Percentiles rank a stretch among this genome's conserved stretches.
These are phyloP conservation scores for Apiospora arundinis DNA, from an alignment of 2,329 filamentous ascomycete species.

Conservation along the genomic window DNA sequence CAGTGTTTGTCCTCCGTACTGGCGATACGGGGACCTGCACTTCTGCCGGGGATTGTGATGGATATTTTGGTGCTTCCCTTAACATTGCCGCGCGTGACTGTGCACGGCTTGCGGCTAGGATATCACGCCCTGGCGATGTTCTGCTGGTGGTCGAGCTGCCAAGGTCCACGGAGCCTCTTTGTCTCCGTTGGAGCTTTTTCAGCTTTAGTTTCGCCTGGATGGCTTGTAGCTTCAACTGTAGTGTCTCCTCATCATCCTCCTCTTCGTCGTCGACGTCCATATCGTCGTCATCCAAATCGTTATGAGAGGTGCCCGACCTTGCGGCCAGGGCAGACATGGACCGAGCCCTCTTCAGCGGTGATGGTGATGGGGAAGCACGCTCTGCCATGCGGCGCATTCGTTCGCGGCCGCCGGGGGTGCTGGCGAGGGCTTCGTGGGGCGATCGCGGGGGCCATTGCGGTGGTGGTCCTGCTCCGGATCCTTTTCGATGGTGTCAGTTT, in stretches of 20 bases:
- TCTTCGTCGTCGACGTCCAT: constrained; percentile 46
- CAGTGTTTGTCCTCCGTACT: constrained; percentile 63
- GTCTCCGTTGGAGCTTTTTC: constrained; percentile 75
- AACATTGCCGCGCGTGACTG: constrained; percentile 30
- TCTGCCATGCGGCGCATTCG: constrained; percentile 73
- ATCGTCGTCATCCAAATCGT: constrained; percentile 41
- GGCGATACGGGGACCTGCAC: constrained; percentile 80
- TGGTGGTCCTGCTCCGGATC: constrained; percentile 46
- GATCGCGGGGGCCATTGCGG: constrained; percentile 71
- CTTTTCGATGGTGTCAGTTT: constrained; percentile 34
- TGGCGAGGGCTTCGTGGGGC: constrained; percentile 67
- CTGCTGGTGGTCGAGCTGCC: not conserved
- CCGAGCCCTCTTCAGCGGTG: constrained; percentile 62
- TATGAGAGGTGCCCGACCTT: constrained; percentile 27
- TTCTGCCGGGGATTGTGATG: constrained; percentile 41
- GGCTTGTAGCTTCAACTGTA: constrained; percentile 84
- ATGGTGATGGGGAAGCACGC: constrained; percentile 71
- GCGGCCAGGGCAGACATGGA: constrained; percentile 37
- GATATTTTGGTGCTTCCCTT: constrained; percentile 28
- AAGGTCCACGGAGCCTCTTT: constrained; percentile 17
- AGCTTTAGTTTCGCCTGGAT: constrained; percentile 88
- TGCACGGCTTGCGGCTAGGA: constrained; percentile 29
- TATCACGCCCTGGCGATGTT: constrained; percentile 29
- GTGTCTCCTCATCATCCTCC: constrained; percentile 83
- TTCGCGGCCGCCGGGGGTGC: constrained; percentile 80